Evolutionary conservation across 257 asterid species (phyloP).

Genomic region (Scutellaria barbata): DNA sequence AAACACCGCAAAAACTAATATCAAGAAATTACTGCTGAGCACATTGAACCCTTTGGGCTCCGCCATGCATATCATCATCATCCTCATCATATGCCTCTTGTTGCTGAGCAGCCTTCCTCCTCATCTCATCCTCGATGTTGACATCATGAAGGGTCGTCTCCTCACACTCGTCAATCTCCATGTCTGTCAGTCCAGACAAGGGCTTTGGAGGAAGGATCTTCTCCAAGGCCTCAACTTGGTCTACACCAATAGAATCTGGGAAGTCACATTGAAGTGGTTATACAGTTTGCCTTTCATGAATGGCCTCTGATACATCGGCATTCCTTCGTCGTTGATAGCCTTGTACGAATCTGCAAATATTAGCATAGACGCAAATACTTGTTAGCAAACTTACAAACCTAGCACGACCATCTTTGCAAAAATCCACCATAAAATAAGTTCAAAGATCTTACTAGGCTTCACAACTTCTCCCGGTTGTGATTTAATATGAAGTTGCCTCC

Average conservation of each 20-base stretch:
- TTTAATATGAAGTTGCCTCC: slow-evolving; percentile 57
- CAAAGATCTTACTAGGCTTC: slow-evolving; percentile 49
- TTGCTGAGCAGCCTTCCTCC: slow-evolving; percentile 54
- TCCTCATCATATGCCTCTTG: slow-evolving; percentile 78
- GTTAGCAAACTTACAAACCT: background rate
- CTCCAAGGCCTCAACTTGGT: slow-evolving; percentile 48
- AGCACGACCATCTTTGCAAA: background rate
- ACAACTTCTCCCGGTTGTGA: slow-evolving; percentile 58
- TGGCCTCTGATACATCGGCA: slow-evolving; percentile 63
- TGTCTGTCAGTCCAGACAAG: slow-evolving; percentile 47
- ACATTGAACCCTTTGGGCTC: slow-evolving; percentile 74
- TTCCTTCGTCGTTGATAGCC: slow-evolving; percentile 65
- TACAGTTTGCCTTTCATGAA: slow-evolving; percentile 69
- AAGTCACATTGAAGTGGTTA: slow-evolving; percentile 58
- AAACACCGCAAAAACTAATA: background rate
- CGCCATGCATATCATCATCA: slow-evolving; percentile 69
- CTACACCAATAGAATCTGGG: slow-evolving; percentile 49
- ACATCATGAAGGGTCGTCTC: slow-evolving; percentile 62
- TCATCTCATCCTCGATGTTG: slow-evolving; percentile 61
- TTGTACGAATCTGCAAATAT: slow-evolving; percentile 51
- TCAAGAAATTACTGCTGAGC: slow-evolving; percentile 68
- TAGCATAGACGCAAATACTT: background rate
- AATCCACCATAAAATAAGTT: background rate
- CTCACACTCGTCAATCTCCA: slow-evolving; percentile 68
- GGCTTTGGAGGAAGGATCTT: slow-evolving; percentile 54